Base-by-base conservation (phyloP, 371 early-diverging fungal species). In the Lichtheimia hyalospora region DNA sequence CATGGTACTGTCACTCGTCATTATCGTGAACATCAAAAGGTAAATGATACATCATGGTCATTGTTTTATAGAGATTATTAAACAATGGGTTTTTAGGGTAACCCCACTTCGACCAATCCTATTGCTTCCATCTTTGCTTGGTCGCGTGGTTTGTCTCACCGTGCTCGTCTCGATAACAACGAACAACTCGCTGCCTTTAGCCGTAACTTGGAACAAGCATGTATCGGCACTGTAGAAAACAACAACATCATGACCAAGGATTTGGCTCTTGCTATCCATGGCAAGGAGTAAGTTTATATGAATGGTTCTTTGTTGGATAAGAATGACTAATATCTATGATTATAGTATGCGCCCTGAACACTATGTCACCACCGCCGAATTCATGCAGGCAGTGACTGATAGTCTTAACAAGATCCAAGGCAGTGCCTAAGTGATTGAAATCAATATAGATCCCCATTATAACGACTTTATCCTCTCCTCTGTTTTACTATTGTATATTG, bases 1-100 rank as follows among this genome's bases (percentile, higher is more conserved):
- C 96, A 96, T 81, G 96, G 96, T 66, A 96, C 96, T 18, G 96
- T 96, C 50, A 96, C 96, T 18, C 88, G 96, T 54, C 96, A 96
- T 74, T 96, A 91, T 87, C 91, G 96, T 66, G 92, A 93, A 75
- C 90, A 93, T 82, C 96, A 96, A 77, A 92, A 94, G 84, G 71
- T 71, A 61, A 46, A 24, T 20, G n/a, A 20, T 10, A 15, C 12
- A 16, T 39, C 0, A 13, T 49, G 23, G 15, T 2, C 10, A 34
- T 34, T 34, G 34, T 34, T 27, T 15, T 39, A 15, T 12, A 16
- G 27, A 25, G 15, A 1, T 25, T 10, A 12, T 25, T 49, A 1
- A 24, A 12, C 15, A 13, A 16, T 14, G 21, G 8, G 23, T 28
- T 6, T 3, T 18, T 43, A 65, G 67, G 90, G 91, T 60, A 84